phyloP scores from a whole-genome alignment of 345 rosid genomes.

The Syzygium oleosum region DNA sequence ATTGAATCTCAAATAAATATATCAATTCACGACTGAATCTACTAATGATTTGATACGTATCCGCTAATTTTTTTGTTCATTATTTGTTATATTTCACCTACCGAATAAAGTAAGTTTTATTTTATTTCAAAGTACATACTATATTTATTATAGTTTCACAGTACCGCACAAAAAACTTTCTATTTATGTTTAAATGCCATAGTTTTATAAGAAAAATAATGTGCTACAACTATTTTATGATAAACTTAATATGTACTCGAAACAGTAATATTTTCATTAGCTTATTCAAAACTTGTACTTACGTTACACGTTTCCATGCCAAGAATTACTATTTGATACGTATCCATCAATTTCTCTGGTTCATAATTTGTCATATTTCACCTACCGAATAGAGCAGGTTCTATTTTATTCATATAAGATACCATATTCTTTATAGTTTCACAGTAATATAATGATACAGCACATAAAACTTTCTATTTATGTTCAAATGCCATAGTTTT shows the following conservation, averaged over 20 bases:
- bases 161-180: neutral
- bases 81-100: neutral
- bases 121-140: neutral
- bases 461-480: neutral
- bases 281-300: neutral
- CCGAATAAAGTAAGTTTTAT: neutral
- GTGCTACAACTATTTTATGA: too few species aligned
- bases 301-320: neutral
- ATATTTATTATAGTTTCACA: neutral
- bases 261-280: neutral
- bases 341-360: neutral
- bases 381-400: neutral
- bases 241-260: neutral
- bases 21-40: neutral
- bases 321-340: neutral
- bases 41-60: neutral
- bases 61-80: neutral
- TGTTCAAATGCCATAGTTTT: neutral
- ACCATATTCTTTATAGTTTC: neutral
- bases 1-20: neutral
- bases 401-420: neutral
- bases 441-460: neutral
- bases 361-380: neutral
- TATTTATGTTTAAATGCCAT: neutral
- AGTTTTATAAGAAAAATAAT: neutral